These are phyloP conservation scores for Paraurostyla sp. DNA, from an alignment of 73 alveolate species.

Conservation along the genomic window DNA sequence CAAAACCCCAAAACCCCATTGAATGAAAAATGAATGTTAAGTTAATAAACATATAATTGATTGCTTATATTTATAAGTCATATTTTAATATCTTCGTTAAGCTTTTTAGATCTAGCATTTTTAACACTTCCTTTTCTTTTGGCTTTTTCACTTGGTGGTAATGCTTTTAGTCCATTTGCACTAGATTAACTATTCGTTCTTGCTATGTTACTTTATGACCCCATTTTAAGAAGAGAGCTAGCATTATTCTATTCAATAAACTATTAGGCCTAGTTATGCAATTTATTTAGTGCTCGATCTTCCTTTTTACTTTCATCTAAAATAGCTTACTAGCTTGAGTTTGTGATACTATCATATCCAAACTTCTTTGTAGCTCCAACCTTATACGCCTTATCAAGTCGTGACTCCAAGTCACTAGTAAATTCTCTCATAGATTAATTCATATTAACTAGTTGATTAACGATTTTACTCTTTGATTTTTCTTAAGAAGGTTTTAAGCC, in stretches of 20 bases:
- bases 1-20: slow-evolving; percentile 28
- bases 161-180: neutral
- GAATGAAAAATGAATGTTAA: neutral
- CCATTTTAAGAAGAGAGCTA: neutral
- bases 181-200: slow-evolving; percentile 25
- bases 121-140: slow-evolving; percentile 35
- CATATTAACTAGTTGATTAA: neutral
- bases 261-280: slow-evolving; percentile 23
- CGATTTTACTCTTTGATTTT: slow-evolving; percentile 3
- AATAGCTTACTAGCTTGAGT: neutral
- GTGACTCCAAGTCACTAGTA: slow-evolving; percentile 21
- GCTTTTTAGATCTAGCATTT: neutral
- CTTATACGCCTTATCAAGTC: slow-evolving; percentile 47
- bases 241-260: slow-evolving; percentile 30
- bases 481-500: slow-evolving; percentile 27
- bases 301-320: slow-evolving; percentile 14
- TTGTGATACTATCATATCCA: slow-evolving; percentile 45
- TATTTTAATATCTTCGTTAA: neutral
- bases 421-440: slow-evolving; percentile 34
- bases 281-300: slow-evolving; percentile 24
- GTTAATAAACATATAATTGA: too few relatives aligned
- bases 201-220: neutral
- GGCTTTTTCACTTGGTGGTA: neutral
- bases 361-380: slow-evolving; percentile 45
- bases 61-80: neutral